These are phyloP conservation scores for Ajuga chamaepitys DNA, from an alignment of 257 asterid genomes.

Conservation along the genomic window DNA sequence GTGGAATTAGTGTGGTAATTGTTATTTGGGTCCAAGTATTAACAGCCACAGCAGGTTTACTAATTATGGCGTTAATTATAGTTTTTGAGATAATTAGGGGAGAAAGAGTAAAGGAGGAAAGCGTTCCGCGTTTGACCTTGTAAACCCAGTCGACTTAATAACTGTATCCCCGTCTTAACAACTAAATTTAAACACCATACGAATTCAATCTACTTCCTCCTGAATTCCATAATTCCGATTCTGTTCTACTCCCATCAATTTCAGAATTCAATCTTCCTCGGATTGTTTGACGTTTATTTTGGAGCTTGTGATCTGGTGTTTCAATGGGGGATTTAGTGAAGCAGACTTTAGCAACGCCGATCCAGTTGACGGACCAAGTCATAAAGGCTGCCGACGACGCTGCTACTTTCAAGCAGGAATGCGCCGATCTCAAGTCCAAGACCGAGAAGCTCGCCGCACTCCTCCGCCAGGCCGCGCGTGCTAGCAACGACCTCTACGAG, in stretches of 20 bases:
- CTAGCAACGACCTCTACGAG: constrained; percentile 63
- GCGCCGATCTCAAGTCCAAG: constrained; percentile 56
- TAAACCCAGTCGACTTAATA: constrained; percentile 12
- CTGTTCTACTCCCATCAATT: neutral
- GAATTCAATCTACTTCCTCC: neutral
- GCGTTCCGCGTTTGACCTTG: constrained; percentile 26
- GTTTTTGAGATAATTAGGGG: too few species aligned
- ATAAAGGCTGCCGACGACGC: constrained; percentile 60
- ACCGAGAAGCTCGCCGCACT: constrained; percentile 57
- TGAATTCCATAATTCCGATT: neutral
- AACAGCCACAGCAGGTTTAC: too few species aligned
- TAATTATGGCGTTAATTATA: too few species aligned
- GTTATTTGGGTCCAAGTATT: too few species aligned
- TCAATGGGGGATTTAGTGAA: constrained; percentile 60
- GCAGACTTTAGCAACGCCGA: constrained; percentile 63
- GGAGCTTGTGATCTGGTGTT: neutral
- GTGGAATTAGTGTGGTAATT: too few species aligned
- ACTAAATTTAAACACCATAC: neutral
- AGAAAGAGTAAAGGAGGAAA: too few species aligned
- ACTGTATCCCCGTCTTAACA: neutral
- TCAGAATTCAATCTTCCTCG: neutral
- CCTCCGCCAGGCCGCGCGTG: constrained; percentile 78
- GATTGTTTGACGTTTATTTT: neutral
- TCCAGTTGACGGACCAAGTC: constrained; percentile 56
- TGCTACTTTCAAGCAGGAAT: constrained; percentile 56